A percentile compares a stretch with the other conserved stretches of the same genome.
Evolutionary conservation across 2,329 filamentous ascomycete species (phyloP).

Genomic region (Metarhizium album): DNA sequence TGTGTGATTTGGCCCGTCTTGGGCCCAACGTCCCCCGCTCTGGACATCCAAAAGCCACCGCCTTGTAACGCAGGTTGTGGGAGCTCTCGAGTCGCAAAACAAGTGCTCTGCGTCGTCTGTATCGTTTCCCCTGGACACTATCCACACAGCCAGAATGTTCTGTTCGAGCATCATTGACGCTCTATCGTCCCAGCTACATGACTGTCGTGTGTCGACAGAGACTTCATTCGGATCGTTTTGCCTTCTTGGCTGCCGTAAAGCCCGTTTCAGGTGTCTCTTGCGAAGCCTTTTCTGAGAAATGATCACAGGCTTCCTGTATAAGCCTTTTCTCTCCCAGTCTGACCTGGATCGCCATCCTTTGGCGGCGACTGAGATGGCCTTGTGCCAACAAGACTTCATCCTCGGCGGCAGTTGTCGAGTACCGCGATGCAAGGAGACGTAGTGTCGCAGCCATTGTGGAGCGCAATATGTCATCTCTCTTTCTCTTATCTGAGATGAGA

Average conservation of each 20-base stretch:
- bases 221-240: conserved; percentile 15
- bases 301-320: conserved; percentile 39
- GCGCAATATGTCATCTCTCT: conserved; percentile 34
- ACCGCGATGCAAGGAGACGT: conserved; percentile 27
- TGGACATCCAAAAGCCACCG: neutral
- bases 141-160: neutral
- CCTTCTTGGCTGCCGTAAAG: conserved; percentile 19
- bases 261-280: conserved; percentile 10
- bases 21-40: neutral
- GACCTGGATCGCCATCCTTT: conserved; percentile 54
- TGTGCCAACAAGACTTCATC: conserved; percentile 27
- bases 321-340: conserved; percentile 64
- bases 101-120: neutral
- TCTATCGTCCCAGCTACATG: neutral
- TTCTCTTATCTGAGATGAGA: conserved; percentile 36
- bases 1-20: neutral
- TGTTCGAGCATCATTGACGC: neutral
- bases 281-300: conserved; percentile 18
- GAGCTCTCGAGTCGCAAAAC: neutral
- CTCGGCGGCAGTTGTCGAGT: conserved; percentile 29
- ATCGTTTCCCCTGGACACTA: neutral
- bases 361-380: conserved; percentile 22
- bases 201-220: neutral
- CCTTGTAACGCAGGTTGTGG: neutral
- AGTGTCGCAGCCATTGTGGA: conserved; percentile 29